A percentile compares a stretch with the other conserved stretches of the same genome.
These are phyloP conservation scores for Mycena albidolilacea DNA, from an alignment of 768 basidiomycete genomes.

Conservation along the genomic window DNA sequence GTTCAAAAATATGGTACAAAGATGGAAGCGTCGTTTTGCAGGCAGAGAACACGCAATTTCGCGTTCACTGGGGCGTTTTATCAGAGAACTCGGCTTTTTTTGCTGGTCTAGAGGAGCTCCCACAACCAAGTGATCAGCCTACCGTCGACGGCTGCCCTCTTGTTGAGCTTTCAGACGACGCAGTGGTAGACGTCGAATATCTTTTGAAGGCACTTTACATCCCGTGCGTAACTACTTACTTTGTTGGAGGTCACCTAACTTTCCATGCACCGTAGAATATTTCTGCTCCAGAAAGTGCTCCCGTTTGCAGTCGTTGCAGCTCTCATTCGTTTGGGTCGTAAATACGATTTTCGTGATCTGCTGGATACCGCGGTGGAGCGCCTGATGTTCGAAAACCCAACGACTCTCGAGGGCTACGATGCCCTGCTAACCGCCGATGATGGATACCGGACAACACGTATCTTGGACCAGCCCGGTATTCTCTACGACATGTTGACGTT, in stretches of 20 bases:
- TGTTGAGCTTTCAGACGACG: neutral
- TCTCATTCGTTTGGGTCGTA: neutral
- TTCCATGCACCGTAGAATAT: too few species aligned
- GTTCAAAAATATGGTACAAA: neutral
- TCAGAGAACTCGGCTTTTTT: neutral
- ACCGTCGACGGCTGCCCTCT: neutral
- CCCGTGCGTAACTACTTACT: too few species aligned
- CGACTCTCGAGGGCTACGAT: neutral
- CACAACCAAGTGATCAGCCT: neutral
- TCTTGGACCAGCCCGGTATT: neutral
- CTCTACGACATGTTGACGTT: neutral
- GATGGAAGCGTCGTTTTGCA: conserved; percentile 10
- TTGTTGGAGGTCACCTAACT: too few species aligned
- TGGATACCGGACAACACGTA: neutral
- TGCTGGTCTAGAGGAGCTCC: too few species aligned
- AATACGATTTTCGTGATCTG: neutral
- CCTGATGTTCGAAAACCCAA: neutral
- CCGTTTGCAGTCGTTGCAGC: neutral
- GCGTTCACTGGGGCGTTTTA: neutral
- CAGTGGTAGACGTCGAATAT: neutral
- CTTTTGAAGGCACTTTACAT: neutral
- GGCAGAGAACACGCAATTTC: neutral
- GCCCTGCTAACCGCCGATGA: neutral
- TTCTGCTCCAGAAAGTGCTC: neutral
- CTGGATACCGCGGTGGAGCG: neutral